Percentiles rank a stretch among this genome's conserved stretches.
phyloP scores from a whole-genome alignment of 164 flowering plant genomes.

The Taxillus chinensis region DNA sequence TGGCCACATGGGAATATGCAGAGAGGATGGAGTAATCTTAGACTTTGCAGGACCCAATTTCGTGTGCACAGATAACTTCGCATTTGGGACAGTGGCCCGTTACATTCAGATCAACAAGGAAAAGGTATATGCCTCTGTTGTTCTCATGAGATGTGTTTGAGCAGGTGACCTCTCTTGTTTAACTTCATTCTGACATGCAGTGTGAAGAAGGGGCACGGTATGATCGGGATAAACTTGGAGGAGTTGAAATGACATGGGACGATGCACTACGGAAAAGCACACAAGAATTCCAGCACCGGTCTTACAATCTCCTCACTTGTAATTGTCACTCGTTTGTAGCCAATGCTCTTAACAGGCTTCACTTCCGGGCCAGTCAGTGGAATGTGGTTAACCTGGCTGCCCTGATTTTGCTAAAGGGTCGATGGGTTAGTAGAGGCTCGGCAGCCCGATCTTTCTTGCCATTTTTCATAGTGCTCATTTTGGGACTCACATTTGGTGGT shows the following conservation, averaged over 20 bases:
- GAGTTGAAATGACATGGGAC: slow-evolving; percentile 52
- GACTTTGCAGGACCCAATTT: slow-evolving; percentile 96
- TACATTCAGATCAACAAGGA: slow-evolving; percentile 63
- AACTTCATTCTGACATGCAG: no score
- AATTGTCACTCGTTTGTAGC: slow-evolving; percentile 96
- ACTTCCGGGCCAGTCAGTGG: slow-evolving; percentile 57
- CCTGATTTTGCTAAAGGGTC: slow-evolving; percentile 62
- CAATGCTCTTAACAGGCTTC: slow-evolving; percentile 65
- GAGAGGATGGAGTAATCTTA: slow-evolving; percentile 91
- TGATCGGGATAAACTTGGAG: slow-evolving; percentile 19
- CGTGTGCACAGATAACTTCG: slow-evolving; percentile 78
- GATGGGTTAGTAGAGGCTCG: slow-evolving; percentile 58
- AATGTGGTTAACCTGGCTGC: slow-evolving; percentile 84
- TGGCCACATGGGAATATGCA: slow-evolving; percentile 85
- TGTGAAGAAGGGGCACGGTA: slow-evolving; percentile 4
- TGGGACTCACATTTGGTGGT: slow-evolving; percentile 59
- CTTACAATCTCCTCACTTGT: slow-evolving; percentile 82
- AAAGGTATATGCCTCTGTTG: slow-evolving; percentile 33
- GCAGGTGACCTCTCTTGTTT: background rate
- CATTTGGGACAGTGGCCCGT: slow-evolving; percentile 80
- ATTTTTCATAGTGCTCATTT: slow-evolving; percentile 31
- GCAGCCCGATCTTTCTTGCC: slow-evolving; percentile 53
- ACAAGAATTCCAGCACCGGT: slow-evolving; percentile 74
- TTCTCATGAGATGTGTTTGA: background rate
- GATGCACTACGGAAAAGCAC: slow-evolving; percentile 64